Evolutionary conservation across 2,329 filamentous ascomycete genomes (phyloP), one percentile per base, ranked within the genome.

Genomic region (Pseudogymnoascus sp.): DNA sequence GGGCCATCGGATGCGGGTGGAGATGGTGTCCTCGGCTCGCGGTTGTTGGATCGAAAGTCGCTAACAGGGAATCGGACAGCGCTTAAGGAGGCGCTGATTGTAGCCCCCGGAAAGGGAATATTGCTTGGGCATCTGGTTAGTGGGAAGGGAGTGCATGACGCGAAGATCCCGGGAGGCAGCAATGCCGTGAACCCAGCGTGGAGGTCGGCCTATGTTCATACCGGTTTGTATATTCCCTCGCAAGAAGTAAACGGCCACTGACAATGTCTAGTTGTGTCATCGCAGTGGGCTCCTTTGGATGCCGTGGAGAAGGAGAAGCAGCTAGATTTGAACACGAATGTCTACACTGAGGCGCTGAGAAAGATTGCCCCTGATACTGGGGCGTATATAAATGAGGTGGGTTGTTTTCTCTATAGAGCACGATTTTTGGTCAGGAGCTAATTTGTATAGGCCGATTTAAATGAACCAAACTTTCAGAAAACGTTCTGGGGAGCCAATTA

Each of bases 171-270:
- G 15, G 79, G 79, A 0, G 78, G 78, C 0, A 71, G 76, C 42
- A 78, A 79, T 31, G 72, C 80, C 0, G 75, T 81, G 2, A 77
- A 78, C 37, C 80, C 81, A 0, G 79, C 79, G 0, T 86, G 81
- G 80, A 74, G 82, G 13, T 76, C 66, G 10, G 73, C 78, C 0
- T 74, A 76, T 15, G 69, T 77, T 2, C 78, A 79, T 59, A 65
- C 72, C 0, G 65, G 79, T 79, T 69, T 69, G 76, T 74, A 35
- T 45, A 27, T 12, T 42, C 31, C 12, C 58, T 37, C 21, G 35
- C 4, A 10, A 27, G 25, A 31, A 13, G 13, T 9, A 15, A 6
- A 36, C 27, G 1, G 29, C 21, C 1, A 60, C 29, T 59, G 31
- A 45, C 31, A 25, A 62, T n/a, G 12, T 7, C 3, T n/a, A 67